Evolutionary conservation across 371 early-diverging fungal species (phyloP), one percentile per base, ranked within the genome.

Genomic region (Circinella minor): DNA sequence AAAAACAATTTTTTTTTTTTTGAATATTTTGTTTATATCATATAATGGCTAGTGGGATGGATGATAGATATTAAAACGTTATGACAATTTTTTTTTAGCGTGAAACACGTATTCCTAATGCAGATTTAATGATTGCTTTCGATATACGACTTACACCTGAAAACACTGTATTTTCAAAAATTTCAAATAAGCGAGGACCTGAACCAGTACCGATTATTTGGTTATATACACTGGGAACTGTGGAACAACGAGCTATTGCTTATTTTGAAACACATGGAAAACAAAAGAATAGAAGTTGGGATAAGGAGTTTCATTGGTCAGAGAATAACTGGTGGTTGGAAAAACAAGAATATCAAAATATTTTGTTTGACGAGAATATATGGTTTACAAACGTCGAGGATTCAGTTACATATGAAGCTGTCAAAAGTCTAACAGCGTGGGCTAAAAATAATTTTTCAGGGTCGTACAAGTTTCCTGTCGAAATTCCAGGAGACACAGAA

Each of bases 51-150:
- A 27, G 27, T 27, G 27, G 0, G 27, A 27, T 27, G 27, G 27
- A 27, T 27, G 27, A 27, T 27, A 27, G 27, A 27, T 27, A 27
- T 0, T 27, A 2, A 27, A 27, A 27, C 27, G 27, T 27, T 27
- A 1, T 27, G 2, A 27, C 27, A n/a, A n/a, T n/a, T 14, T 5
- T 11, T 27, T 34, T 57, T 11, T 34, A 57, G 57, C 57, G 34
- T 51, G 14, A 51, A 37, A 14, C 6, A 15, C 20, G 37, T 3
- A 18, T 36, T 37, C 54, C 65, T 10, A 17, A 57, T 20, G 63
- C 69, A 8, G 69, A 69, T 63, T 38, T 69, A 14, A 20, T 69
- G 3, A 63, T 69, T 63, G 69, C 51, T 5, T 39, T 69, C 27
- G 69, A 69, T 63, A 55, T 69, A 13, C 69, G 69, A 13, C 17